Conservation (phyloP, 306 rosid species). For the Pterocarpus macrocarpus region DNA sequence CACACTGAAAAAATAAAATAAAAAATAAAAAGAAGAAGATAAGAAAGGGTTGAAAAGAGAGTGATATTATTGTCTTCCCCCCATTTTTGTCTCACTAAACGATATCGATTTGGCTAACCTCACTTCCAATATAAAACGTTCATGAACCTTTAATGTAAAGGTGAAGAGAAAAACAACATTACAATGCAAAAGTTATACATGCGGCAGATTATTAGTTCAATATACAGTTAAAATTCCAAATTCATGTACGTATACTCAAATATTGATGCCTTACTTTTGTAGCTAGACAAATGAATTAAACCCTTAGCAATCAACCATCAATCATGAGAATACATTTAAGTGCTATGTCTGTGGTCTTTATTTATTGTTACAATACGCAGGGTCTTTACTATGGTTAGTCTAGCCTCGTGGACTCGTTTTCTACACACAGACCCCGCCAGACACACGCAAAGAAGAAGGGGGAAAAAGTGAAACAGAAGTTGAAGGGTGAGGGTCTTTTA, state of each 20-base stretch:
- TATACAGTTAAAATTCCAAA: background rate
- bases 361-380: no score
- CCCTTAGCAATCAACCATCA: no score
- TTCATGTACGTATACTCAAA: no score
- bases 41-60: constrained; percentile 13
- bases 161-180: background rate
- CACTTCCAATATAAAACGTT: background rate
- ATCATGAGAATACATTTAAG: no score
- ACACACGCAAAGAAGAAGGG: background rate
- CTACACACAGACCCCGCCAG: background rate
- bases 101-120: background rate
- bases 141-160: constrained; percentile 3
- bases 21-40: background rate
- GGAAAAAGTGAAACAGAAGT: background rate
- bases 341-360: no score
- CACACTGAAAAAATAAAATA: background rate
- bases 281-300: no score
- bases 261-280: no score
- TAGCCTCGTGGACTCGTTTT: background rate
- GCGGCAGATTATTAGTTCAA: background rate
- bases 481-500: background rate
- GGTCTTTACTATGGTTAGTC: constrained; percentile 5
- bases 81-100: background rate
- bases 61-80: background rate
- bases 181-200: background rate